phyloP scores from a whole-genome alignment of 2,329 filamentous ascomycete genomes.

The Neofusicoccum kwambonambiense region DNA sequence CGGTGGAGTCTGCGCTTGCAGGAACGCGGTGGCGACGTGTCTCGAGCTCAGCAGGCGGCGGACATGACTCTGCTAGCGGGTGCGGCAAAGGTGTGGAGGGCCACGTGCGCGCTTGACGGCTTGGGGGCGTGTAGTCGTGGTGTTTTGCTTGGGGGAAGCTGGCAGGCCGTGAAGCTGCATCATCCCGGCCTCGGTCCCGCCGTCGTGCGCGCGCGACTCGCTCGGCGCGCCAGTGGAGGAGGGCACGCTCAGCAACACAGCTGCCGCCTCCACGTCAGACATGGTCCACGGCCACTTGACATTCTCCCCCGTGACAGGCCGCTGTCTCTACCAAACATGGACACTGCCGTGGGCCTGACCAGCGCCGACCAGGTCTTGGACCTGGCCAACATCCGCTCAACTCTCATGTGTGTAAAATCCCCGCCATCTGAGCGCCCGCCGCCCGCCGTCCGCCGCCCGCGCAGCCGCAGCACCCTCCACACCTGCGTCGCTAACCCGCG shows the following conservation, averaged over 20 bases:
- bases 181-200: slow-evolving; percentile 16
- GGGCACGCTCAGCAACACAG: slow-evolving; percentile 7
- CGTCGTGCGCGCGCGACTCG: slow-evolving; percentile 11
- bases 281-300: slow-evolving; percentile 2
- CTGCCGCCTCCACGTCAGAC: neutral
- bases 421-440: neutral
- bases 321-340: slow-evolving; percentile 60
- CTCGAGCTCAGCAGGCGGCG: slow-evolving; percentile 6
- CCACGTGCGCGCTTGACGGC: neutral
- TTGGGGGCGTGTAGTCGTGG: neutral
- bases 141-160: neutral
- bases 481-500: neutral
- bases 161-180: slow-evolving; percentile 6
- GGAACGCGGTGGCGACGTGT: neutral
- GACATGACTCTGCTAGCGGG: neutral
- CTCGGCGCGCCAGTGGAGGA: slow-evolving; percentile 5
- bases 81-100: neutral
- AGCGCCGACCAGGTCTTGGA: slow-evolving; percentile 84
- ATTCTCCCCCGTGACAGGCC: neutral
- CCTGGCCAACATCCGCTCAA: slow-evolving; percentile 86
- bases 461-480: slow-evolving; percentile 13
- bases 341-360: slow-evolving; percentile 82
- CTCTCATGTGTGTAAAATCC: slow-evolving; percentile 71
- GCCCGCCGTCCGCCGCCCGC: neutral
- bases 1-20: slow-evolving; percentile 1